Percentiles rank a stretch among this genome's conserved stretches.
Conservation (phyloP, 495 filamentous ascomycete species). For the Tuber indicum region DNA sequence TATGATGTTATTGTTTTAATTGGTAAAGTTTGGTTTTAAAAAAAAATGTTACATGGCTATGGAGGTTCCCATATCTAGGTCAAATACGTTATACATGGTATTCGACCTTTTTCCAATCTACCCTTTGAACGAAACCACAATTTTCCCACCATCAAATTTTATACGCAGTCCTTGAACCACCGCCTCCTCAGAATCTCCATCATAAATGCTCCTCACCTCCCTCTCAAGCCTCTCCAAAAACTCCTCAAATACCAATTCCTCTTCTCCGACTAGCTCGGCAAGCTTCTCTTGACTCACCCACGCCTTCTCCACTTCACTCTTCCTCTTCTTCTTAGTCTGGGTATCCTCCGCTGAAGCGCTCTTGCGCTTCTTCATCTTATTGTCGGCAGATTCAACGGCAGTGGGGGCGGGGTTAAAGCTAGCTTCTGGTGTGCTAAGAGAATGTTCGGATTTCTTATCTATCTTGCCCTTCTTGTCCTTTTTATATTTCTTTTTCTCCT, state of each 20-base stretch:
- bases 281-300: background rate
- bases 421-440: slow-evolving; percentile 43
- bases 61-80: too few relatives aligned
- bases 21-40: too few relatives aligned
- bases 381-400: background rate
- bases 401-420: slow-evolving; percentile 41
- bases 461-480: slow-evolving; percentile 35
- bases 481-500: slow-evolving; percentile 48
- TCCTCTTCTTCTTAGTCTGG: slow-evolving; percentile 12
- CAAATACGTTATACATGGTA: too few relatives aligned
- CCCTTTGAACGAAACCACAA: background rate
- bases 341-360: background rate
- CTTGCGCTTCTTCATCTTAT: background rate
- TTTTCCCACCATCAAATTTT: background rate
- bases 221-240: background rate
- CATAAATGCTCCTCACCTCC: background rate
- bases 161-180: background rate
- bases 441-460: slow-evolving; percentile 42
- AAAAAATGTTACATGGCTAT: too few relatives aligned
- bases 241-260: background rate
- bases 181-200: background rate
- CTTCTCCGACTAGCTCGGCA: background rate
- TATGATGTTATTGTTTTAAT: too few relatives aligned
- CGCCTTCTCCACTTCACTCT: slow-evolving; percentile 11
- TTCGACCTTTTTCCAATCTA: background rate